Evolutionary conservation across 345 rosid genomes (phyloP).

Genomic region (Salix viminalis): DNA sequence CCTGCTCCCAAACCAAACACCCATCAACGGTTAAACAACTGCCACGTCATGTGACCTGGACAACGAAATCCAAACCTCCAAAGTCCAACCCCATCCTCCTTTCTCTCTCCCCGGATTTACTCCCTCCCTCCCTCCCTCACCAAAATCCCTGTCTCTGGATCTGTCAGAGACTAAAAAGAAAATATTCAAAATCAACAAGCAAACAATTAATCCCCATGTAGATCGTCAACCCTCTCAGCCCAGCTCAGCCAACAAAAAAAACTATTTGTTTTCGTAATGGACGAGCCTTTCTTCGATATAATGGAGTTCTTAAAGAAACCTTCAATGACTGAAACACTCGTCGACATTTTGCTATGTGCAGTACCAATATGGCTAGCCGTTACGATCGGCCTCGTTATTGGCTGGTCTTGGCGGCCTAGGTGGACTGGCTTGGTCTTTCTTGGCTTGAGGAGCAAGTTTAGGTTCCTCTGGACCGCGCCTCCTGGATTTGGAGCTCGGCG

Average conservation of each 20-base stretch:
- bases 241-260: not conserved
- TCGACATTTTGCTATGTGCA: slow-evolving; percentile 83
- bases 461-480: slow-evolving; percentile 86
- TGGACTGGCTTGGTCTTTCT: slow-evolving; percentile 85
- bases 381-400: slow-evolving; percentile 90
- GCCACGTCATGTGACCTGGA: slow-evolving; percentile 39
- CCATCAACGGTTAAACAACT: not conserved
- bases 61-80: slow-evolving; percentile 14
- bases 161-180: not conserved
- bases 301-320: slow-evolving; percentile 56
- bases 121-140: not conserved
- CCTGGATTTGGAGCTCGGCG: slow-evolving; percentile 95
- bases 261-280: slow-evolving; percentile 38
- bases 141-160: slow-evolving; percentile 5
- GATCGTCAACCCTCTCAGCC: not conserved
- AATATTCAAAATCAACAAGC: not conserved
- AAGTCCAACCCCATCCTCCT: not conserved
- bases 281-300: slow-evolving; percentile 54
- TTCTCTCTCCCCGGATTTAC: not conserved
- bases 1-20: not conserved
- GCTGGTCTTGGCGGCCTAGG: slow-evolving; percentile 97
- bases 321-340: slow-evolving; percentile 75
- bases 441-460: slow-evolving; percentile 70
- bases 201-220: not conserved
- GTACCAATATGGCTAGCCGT: slow-evolving; percentile 97